phyloP scores from a whole-genome alignment of 2,329 filamentous ascomycete species.

The Thyridium curvatum region DNA sequence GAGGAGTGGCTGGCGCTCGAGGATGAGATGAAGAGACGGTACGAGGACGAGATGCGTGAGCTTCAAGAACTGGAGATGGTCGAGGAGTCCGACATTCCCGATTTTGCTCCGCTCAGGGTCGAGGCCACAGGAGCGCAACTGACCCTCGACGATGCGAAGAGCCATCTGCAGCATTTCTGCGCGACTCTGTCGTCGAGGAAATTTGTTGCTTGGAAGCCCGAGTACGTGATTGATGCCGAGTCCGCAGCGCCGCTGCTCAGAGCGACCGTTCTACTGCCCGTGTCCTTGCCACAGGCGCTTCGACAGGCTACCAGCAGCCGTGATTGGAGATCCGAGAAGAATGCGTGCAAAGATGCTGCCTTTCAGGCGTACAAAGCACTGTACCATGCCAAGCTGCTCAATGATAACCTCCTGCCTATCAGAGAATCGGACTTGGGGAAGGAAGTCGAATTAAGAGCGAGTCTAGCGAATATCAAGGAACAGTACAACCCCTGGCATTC shows the following conservation, averaged over 20 bases:
- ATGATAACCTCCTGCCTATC: slow-evolving; percentile 69
- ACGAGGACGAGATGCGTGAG: slow-evolving; percentile 56
- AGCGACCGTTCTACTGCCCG: slow-evolving; percentile 65
- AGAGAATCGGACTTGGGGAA: slow-evolving; percentile 30
- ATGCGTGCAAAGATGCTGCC: slow-evolving; percentile 73
- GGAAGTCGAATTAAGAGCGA: slow-evolving; percentile 28
- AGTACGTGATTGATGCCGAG: slow-evolving; percentile 51
- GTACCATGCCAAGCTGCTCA: slow-evolving; percentile 65
- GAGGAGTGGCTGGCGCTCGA: slow-evolving; percentile 63
- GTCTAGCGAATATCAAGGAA: slow-evolving; percentile 26
- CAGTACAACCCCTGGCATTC: slow-evolving; percentile 40
- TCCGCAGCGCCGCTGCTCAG: slow-evolving; percentile 25
- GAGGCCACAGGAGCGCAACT: slow-evolving; percentile 53
- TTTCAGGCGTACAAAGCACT: slow-evolving; percentile 73
- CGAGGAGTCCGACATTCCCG: slow-evolving; percentile 35
- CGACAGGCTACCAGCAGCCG: slow-evolving; percentile 43
- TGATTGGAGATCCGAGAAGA: slow-evolving; percentile 64
- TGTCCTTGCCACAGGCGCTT: slow-evolving; percentile 57
- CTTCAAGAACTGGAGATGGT: slow-evolving; percentile 35
- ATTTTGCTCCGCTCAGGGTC: slow-evolving; percentile 17
- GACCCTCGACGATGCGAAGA: slow-evolving; percentile 64
- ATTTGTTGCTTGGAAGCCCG: slow-evolving; percentile 60
- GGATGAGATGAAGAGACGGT: slow-evolving; percentile 62
- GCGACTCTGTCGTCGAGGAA: slow-evolving; percentile 47
- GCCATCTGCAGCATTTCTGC: slow-evolving; percentile 83